phyloP scores from a whole-genome alignment of 257 asterid species.

The Solanum tarijense region DNA sequence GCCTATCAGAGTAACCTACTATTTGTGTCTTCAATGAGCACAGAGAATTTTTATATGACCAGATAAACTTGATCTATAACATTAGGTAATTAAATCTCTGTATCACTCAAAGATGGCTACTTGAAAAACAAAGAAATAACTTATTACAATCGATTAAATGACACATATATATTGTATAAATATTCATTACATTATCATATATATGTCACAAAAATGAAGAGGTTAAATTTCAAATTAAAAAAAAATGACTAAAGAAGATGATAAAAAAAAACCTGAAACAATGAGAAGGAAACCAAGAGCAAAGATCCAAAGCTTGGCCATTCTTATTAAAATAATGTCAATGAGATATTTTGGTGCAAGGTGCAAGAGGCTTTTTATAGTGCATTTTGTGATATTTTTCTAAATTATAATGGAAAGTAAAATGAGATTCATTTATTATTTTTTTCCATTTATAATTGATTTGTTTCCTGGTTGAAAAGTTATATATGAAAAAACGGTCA shows the following conservation, averaged over 20 bases:
- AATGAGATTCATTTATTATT: not conserved
- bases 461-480: not conserved
- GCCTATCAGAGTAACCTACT: not conserved
- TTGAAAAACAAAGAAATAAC: not conserved
- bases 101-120: not conserved
- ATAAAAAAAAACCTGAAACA: not conserved
- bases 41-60: not conserved
- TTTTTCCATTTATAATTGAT: not conserved
- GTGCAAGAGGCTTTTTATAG: not conserved
- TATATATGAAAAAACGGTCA: not conserved
- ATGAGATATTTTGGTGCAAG: not conserved
- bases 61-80: not conserved
- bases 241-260: not conserved
- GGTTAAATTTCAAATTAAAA: not conserved
- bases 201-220: not conserved
- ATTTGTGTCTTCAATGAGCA: not conserved
- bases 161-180: not conserved
- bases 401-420: not conserved
- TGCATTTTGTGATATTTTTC: not conserved
- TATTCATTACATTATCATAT: not conserved
- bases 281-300: not conserved
- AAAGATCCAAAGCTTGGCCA: not conserved
- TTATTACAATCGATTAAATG: not conserved
- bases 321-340: not conserved
- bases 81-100: not conserved